Evolutionary conservation across 768 basidiomycete species (phyloP).

Genomic region (Tulasnella sp.): DNA sequence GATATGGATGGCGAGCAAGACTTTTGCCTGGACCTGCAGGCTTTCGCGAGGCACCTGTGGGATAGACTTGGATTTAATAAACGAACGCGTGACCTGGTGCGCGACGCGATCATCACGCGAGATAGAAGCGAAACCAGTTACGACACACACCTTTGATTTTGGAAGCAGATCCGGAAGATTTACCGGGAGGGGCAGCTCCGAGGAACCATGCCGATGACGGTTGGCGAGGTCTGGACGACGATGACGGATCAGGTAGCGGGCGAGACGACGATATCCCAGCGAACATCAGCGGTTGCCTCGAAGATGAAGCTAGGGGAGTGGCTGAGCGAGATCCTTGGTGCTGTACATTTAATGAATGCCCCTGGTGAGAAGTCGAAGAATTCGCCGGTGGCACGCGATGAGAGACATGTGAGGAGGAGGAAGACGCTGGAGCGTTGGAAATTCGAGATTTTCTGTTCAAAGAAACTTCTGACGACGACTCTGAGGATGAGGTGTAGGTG

Average conservation of each 20-base stretch:
- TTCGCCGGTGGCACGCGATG: neutral
- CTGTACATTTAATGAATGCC: neutral
- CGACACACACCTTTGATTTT: neutral
- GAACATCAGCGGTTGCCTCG: neutral
- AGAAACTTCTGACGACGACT: neutral
- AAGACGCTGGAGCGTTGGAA: neutral
- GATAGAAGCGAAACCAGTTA: neutral
- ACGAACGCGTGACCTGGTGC: neutral
- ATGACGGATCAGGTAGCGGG: neutral
- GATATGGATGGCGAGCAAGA: neutral
- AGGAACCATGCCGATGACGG: constrained; percentile 3
- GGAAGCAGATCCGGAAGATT: neutral
- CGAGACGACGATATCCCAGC: neutral
- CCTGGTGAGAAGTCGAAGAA: neutral
- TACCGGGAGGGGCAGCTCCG: constrained; percentile 1
- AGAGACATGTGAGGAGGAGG: neutral
- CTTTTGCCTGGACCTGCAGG: neutral
- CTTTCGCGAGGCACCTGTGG: neutral
- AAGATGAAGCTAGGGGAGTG: neutral
- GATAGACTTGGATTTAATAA: neutral
- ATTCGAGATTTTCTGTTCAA: neutral
- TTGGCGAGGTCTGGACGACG: neutral
- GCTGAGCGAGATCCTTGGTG: neutral
- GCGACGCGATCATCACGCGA: neutral
- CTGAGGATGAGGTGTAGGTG: constrained; percentile 10